phyloP scores from a whole-genome alignment of 2,329 filamentous ascomycete species.

The Trematosphaeria pertusa region DNA sequence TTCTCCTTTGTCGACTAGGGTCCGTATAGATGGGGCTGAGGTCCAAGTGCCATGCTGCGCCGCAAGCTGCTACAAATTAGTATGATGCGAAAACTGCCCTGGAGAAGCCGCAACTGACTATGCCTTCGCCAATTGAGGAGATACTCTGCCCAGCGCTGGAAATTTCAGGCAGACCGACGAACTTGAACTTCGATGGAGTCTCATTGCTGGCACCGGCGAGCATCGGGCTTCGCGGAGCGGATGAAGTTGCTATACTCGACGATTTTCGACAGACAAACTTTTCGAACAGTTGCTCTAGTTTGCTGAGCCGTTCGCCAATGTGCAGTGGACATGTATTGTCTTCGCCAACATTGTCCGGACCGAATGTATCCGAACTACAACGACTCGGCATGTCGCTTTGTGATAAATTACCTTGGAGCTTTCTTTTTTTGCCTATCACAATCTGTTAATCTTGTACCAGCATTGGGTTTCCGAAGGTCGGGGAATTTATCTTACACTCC shows the following conservation, averaged over 20 bases:
- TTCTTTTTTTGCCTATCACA: conserved; percentile 41
- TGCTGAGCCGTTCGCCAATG: conserved; percentile 40
- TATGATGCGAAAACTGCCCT: no score
- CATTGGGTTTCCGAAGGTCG: not conserved
- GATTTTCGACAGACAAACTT: conserved; percentile 44
- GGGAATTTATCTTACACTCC: conserved; percentile 39
- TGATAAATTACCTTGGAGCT: conserved; percentile 22
- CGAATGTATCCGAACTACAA: no score
- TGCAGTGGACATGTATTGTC: conserved; percentile 35
- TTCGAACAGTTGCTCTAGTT: conserved; percentile 46
- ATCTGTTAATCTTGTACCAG: conserved; percentile 14
- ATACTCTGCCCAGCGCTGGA: conserved; percentile 32
- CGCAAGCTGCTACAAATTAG: conserved; percentile 28
- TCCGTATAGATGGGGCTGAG: conserved; percentile 36
- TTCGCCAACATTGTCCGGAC: conserved; percentile 25
- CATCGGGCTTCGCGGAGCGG: conserved; percentile 26
- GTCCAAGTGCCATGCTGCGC: conserved; percentile 34
- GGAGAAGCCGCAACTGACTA: no score
- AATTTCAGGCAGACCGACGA: conserved; percentile 25
- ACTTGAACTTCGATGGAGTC: conserved; percentile 25
- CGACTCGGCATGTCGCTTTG: no score
- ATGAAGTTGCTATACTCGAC: conserved; percentile 14
- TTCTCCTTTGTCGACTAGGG: conserved; percentile 27
- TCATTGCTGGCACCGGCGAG: conserved; percentile 26
- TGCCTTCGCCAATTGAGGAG: conserved; percentile 37